Conservation (phyloP, 345 rosid species). For the Capsella bursapastoris region DNA sequence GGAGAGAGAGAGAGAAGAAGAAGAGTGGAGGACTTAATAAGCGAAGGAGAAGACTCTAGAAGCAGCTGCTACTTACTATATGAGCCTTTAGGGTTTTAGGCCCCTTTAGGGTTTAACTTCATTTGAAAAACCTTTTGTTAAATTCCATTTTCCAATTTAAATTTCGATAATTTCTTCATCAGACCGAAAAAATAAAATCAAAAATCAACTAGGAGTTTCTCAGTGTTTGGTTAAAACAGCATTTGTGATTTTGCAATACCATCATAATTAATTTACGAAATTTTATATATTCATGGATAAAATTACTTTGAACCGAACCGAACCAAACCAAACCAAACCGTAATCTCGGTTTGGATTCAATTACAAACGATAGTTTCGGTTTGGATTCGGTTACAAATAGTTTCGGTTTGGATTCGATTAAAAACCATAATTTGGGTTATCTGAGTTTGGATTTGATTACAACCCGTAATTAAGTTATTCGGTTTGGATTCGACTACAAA, state of each 20-base stretch:
- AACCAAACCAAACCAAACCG: neutral
- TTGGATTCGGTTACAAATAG: neutral
- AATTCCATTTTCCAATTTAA: neutral
- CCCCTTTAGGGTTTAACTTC: neutral
- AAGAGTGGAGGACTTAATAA: neutral
- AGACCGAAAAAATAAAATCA: neutral
- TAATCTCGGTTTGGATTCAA: neutral
- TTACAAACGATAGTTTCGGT: neutral
- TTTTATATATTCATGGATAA: neutral
- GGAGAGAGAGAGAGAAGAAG: neutral
- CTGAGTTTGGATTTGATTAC: neutral
- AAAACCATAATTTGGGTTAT: neutral
- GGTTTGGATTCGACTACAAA: neutral
- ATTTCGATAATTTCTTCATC: neutral
- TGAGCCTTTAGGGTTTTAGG: slow-evolving; percentile 5
- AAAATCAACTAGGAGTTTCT: no score
- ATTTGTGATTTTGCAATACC: neutral
- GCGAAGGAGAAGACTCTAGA: slow-evolving; percentile 2
- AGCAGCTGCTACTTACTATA: slow-evolving; percentile 2
- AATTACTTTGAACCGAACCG: neutral
- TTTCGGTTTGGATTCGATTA: neutral
- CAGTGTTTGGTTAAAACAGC: neutral
- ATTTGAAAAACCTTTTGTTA: neutral
- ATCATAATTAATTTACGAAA: neutral
- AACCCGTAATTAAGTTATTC: neutral